Percentiles rank a stretch among this genome's conserved stretches.
These are phyloP conservation scores for Yamadazyma philogaea DNA, from an alignment of 805 yeast species.

Conservation along the genomic window DNA sequence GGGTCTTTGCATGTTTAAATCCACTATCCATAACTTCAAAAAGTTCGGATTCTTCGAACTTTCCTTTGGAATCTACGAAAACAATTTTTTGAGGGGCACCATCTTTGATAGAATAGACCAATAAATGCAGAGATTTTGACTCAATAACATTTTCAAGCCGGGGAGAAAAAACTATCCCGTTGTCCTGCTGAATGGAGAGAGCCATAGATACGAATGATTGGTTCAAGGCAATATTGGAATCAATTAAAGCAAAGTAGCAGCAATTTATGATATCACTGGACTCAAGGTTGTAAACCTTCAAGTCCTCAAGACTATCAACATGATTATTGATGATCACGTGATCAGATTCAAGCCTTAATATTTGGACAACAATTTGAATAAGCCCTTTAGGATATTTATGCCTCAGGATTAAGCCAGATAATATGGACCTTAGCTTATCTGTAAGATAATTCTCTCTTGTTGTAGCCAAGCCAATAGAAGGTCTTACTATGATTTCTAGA, in stretches of 20 bases:
- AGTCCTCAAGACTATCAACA: conserved; percentile 44
- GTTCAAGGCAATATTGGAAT: conserved; percentile 71
- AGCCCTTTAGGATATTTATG: conserved; percentile 73
- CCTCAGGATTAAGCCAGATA: conserved; percentile 59
- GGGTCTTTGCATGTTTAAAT: conserved; percentile 41
- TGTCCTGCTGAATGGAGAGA: conserved; percentile 15
- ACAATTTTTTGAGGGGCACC: conserved; percentile 54
- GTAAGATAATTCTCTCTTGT: conserved; percentile 77
- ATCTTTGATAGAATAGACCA: conserved; percentile 56
- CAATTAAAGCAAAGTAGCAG: conserved; percentile 67
- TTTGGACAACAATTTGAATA: conserved; percentile 42
- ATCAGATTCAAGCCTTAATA: conserved; percentile 28
- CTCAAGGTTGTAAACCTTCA: conserved; percentile 48
- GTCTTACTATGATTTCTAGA: conserved; percentile 74
- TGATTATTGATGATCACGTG: conserved; percentile 17
- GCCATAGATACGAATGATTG: conserved; percentile 60
- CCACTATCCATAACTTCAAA: conserved; percentile 52
- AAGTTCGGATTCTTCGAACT: conserved; percentile 56
- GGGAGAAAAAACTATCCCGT: conserved; percentile 44
- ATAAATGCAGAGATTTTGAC: conserved; percentile 60
- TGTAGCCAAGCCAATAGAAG: conserved; percentile 70
- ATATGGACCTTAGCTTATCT: conserved; percentile 60
- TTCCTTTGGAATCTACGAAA: conserved; percentile 71
- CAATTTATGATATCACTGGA: conserved; percentile 51
- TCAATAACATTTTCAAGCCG: conserved; percentile 36